Evolutionary conservation across 2,329 filamentous ascomycete genomes (phyloP).

Genomic region (Diplodia corticola): DNA sequence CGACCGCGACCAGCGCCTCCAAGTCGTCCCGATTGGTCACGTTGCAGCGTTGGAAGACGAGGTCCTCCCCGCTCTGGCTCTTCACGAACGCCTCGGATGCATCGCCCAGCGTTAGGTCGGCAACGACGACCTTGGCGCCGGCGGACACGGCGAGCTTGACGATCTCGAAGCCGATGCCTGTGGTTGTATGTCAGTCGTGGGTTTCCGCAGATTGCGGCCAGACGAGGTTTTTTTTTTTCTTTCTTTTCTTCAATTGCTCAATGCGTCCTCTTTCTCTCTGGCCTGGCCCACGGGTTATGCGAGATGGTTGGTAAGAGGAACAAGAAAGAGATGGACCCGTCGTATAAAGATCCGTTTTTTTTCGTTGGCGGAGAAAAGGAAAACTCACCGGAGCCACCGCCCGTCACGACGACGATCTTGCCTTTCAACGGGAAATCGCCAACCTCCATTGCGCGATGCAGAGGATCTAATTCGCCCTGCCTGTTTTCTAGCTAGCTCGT

Average conservation of each 20-base stretch:
- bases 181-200: neutral
- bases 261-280: no score
- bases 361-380: no score
- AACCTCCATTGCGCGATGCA: conserved; percentile 9
- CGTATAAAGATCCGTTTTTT: no score
- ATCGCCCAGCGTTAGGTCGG: conserved; percentile 6
- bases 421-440: conserved; percentile 18
- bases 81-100: conserved; percentile 8
- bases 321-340: neutral
- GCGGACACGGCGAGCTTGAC: conserved; percentile 86
- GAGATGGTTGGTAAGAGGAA: neutral
- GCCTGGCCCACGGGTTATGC: no score
- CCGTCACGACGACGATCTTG: conserved; percentile 23
- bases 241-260: no score
- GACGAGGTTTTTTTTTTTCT: no score
- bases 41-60: conserved; percentile 18
- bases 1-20: conserved; percentile 3
- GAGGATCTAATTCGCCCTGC: no score
- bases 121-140: conserved; percentile 59
- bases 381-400: conserved; percentile 21
- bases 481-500: neutral
- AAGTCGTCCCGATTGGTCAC: conserved; percentile 13
- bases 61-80: neutral
- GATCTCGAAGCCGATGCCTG: conserved; percentile 72
- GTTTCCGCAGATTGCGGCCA: neutral